These are phyloP conservation scores for Suhomyces chickasaworum DNA, from an alignment of 1,139 yeast species.

Conservation along the genomic window DNA sequence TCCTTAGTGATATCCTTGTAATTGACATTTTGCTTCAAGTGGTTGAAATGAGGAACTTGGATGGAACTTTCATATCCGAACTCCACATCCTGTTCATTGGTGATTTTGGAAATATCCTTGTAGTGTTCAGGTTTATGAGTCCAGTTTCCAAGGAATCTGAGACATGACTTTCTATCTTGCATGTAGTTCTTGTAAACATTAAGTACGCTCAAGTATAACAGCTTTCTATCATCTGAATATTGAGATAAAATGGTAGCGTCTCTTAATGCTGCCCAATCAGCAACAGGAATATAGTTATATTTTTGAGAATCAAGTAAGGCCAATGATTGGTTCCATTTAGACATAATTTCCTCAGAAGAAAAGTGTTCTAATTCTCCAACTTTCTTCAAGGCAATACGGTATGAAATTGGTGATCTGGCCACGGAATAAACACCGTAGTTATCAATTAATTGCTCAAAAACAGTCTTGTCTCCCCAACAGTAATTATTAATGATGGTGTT, in stretches of 20 bases:
- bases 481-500: conserved; percentile 75
- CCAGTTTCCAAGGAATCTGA: conserved; percentile 40
- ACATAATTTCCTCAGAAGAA: conserved; percentile 55
- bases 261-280: conserved; percentile 87
- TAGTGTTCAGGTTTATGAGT: conserved; percentile 27
- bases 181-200: conserved; percentile 50
- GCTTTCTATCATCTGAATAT: conserved; percentile 46
- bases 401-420: conserved; percentile 67
- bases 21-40: conserved; percentile 34
- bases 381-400: conserved; percentile 76
- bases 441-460: conserved; percentile 64
- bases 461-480: conserved; percentile 66
- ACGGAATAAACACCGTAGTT: conserved; percentile 63
- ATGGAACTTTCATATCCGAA: conserved; percentile 26
- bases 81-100: conserved; percentile 21
- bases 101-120: conserved; percentile 24
- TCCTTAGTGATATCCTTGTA: conserved; percentile 28
- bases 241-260: conserved; percentile 67
- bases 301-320: conserved; percentile 54
- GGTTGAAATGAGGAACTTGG: conserved; percentile 28
- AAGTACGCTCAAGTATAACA: conserved; percentile 60
- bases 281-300: conserved; percentile 68
- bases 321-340: conserved; percentile 63
- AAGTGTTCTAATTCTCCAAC: conserved; percentile 61
- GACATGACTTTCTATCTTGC: conserved; percentile 39